Conservation (phyloP, 2,329 filamentous ascomycete species). For the Aspergillus alliaceus region DNA sequence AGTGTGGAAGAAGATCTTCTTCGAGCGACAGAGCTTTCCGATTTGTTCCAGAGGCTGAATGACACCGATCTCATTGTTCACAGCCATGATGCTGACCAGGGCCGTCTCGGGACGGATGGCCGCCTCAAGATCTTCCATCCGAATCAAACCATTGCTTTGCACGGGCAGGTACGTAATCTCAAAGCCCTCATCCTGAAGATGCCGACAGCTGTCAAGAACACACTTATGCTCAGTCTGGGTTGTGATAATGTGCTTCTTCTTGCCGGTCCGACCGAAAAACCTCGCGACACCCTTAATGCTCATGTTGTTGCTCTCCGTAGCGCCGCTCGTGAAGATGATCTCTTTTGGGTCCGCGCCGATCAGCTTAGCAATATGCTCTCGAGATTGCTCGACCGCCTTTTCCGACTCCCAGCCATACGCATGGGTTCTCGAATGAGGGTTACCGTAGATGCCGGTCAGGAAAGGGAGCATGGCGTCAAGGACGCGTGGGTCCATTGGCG, state of each 20-base stretch:
- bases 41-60: conserved; percentile 95
- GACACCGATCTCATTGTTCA: conserved; percentile 99
- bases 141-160: conserved; percentile 78
- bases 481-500: conserved; percentile 89
- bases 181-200: conserved; percentile 95
- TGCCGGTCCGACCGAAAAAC: conserved; percentile 88
- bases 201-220: conserved; percentile 92
- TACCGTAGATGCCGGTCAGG: conserved; percentile 90
- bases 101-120: conserved; percentile 89
- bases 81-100: conserved; percentile 95
- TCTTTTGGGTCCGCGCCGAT: conserved; percentile 96
- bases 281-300: conserved; percentile 96
- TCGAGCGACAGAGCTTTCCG: conserved; percentile 82
- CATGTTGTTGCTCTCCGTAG: conserved; percentile 99
- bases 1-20: conserved; percentile 97
- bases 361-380: conserved; percentile 77
- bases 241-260: conserved; percentile 98
- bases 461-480: conserved; percentile 96
- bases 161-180: conserved; percentile 97
- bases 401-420: conserved; percentile 99
- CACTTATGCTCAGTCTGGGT: conserved; percentile 99
- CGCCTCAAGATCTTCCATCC: conserved; percentile 78
- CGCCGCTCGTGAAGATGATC: conserved; percentile 97
- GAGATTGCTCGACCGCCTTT: conserved; percentile 84
- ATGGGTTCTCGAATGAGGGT: conserved; percentile 95